A percentile compares a stretch with the other conserved stretches of the same genome.
Conservation (phyloP, 148 eudicot species). For the Nepenthes gracilis region DNA sequence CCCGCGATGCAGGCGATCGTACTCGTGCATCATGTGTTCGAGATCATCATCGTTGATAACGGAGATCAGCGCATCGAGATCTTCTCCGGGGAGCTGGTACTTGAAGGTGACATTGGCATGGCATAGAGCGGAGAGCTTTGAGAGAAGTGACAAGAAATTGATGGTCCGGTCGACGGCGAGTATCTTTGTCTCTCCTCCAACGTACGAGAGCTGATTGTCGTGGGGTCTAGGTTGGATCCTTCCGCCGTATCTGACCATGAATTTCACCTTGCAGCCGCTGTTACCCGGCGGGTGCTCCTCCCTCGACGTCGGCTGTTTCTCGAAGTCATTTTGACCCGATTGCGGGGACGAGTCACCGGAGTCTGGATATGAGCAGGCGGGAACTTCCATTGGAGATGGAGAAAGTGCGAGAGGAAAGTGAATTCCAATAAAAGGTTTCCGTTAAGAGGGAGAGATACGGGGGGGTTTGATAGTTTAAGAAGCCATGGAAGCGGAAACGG, state of each 20-base stretch:
- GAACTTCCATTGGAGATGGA: conserved; percentile 29
- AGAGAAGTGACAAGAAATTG: conserved; percentile 23
- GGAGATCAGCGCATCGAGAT: conserved; percentile 74
- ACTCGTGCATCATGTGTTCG: conserved; percentile 87
- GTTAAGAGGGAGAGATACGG: background rate
- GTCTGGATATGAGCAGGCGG: conserved; percentile 36
- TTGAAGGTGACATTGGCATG: conserved; percentile 30
- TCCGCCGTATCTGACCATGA: conserved; percentile 78
- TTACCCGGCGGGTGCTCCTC: conserved; percentile 20
- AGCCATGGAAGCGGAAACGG: background rate
- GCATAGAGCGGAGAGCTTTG: conserved; percentile 10
- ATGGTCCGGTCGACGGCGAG: conserved; percentile 52
- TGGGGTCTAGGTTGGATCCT: conserved; percentile 70
- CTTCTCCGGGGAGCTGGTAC: conserved; percentile 88
- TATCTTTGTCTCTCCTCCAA: conserved; percentile 85
- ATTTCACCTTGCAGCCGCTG: conserved; percentile 35
- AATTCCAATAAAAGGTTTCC: background rate
- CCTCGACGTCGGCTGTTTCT: conserved; percentile 23
- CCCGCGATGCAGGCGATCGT: conserved; percentile 47
- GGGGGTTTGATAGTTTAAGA: background rate
- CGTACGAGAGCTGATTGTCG: conserved; percentile 63
- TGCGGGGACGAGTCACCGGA: conserved; percentile 80
- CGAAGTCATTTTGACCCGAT: conserved; percentile 71
- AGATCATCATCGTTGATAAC: conserved; percentile 88
- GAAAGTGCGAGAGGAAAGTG: background rate